Base-by-base conservation (phyloP, 2,329 filamentous ascomycete genomes). In the Beauveria australis region DNA sequence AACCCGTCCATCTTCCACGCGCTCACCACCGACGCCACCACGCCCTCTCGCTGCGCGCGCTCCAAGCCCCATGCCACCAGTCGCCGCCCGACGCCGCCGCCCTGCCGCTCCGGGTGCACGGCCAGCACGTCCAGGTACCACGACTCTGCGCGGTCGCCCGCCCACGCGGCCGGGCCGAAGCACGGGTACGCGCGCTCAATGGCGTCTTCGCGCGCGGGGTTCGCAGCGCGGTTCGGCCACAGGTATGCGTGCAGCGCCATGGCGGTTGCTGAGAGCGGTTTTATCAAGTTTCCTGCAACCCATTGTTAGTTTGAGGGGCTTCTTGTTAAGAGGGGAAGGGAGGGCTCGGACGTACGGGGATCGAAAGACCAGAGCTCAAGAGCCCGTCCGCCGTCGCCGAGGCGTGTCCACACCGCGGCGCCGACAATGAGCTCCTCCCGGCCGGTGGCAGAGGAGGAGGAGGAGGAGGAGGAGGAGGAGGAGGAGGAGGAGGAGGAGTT, bases 61-160 rank as follows among this genome's bases (percentile, higher is more conserved):
- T 73, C 66, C 0, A 79, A 63, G 0, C 78, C 78, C 75, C 75
- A 78, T 26, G 67, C 59, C 12, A 78, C 75, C 8, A 80, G 69
- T 26, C 64, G 64, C 5, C 67, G 68, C 1, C 76, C 78, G 12
- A 74, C 59, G 2, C 71, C 73, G 44, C 65, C 64, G 5, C 73
- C 69, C 51, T 78, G 75, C 30, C 69, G 71, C 5, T 71, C 69
- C 0, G 77, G 78, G 51, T 74, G 70, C 1, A 76, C 69, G n/a
- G 68, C 70, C 8, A 76, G 64, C 2, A 69, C 58, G 5, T 74
- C 69, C 3, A 79, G 69, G 53, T 73, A 75, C 73, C 73, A 78
- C 22, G 70, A 72, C 19, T 75, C 67, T 0, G 62, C 63, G 6
- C 73, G 67, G 3, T 60, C 46, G 10, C 69, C 69, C 2, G 61